Evolutionary conservation across 306 rosid species (phyloP).

Genomic region (Trifolium subterraneum): DNA sequence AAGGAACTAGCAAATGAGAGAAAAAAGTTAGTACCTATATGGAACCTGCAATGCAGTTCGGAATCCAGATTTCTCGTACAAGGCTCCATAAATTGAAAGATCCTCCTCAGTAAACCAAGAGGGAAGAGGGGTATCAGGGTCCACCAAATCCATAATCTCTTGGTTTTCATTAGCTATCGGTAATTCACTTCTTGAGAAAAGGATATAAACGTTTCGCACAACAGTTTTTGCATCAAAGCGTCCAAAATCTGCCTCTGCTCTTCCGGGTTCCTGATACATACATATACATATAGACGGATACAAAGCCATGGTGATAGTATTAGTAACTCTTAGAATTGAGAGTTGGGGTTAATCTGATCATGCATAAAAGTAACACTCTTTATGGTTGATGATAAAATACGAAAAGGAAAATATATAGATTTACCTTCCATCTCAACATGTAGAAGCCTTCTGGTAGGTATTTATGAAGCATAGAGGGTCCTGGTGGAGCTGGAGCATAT

Average conservation of each 20-base stretch:
- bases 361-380: too few relatives aligned
- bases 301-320: constrained; percentile 1
- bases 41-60: constrained; percentile 70
- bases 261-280: constrained; percentile 63
- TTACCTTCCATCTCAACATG: constrained; percentile 73
- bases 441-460: constrained; percentile 76
- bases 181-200: constrained; percentile 73
- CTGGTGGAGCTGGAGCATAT: constrained; percentile 56
- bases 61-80: constrained; percentile 81
- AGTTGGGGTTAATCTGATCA: too few relatives aligned
- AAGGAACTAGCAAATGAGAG: neutral
- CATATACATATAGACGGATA: neutral
- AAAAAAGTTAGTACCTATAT: constrained; percentile 58
- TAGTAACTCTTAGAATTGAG: too few relatives aligned
- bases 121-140: constrained; percentile 75
- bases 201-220: constrained; percentile 66
- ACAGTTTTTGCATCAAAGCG: constrained; percentile 72
- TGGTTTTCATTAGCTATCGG: constrained; percentile 73
- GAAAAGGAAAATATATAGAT: neutral
- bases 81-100: constrained; percentile 61
- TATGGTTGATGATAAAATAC: neutral
- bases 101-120: constrained; percentile 80
- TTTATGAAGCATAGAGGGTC: constrained; percentile 30
- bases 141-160: constrained; percentile 89
- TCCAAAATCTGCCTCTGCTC: constrained; percentile 83